phyloP scores from a whole-genome alignment of 2,329 filamentous ascomycete species.

The Pseudovirgaria hyperparasitica region DNA sequence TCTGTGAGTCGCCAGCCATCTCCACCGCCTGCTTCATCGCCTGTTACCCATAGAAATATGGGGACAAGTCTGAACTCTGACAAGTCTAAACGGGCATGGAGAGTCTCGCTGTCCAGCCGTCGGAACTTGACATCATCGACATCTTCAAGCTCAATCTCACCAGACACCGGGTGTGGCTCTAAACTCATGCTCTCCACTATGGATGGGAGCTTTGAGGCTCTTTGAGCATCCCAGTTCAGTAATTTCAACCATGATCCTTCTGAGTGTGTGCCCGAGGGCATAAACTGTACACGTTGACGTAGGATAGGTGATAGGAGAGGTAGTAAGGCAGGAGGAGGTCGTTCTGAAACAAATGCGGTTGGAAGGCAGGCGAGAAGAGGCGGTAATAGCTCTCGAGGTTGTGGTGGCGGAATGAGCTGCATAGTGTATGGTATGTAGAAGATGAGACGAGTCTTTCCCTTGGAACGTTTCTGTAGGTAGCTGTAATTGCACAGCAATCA shows the following conservation, averaged over 20 bases:
- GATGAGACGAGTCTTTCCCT: too few species aligned
- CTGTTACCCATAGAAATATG: slow-evolving; percentile 56
- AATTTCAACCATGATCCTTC: slow-evolving; percentile 59
- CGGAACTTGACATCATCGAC: slow-evolving; percentile 49
- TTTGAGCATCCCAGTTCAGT: slow-evolving; percentile 52
- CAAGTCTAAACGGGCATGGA: slow-evolving; percentile 54
- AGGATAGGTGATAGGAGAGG: slow-evolving; percentile 51
- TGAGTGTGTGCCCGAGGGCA: slow-evolving; percentile 38
- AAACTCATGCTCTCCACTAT: slow-evolving; percentile 50
- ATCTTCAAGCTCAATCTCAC: slow-evolving; percentile 66
- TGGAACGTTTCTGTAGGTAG: not conserved
- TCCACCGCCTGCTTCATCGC: slow-evolving; percentile 47
- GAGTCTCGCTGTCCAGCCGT: slow-evolving; percentile 61
- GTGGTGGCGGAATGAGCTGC: slow-evolving; percentile 41
- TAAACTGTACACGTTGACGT: slow-evolving; percentile 48
- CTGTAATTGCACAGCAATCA: not conserved
- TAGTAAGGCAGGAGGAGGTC: slow-evolving; percentile 47
- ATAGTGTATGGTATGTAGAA: slow-evolving; percentile 29
- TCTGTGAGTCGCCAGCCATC: slow-evolving; percentile 64
- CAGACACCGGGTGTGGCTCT: slow-evolving; percentile 70
- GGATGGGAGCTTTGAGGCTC: slow-evolving; percentile 46
- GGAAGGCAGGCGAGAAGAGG: slow-evolving; percentile 52
- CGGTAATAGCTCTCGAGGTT: slow-evolving; percentile 44
- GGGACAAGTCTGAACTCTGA: slow-evolving; percentile 50
- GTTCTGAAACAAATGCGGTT: slow-evolving; percentile 45